A percentile compares a stretch with the other conserved stretches of the same genome.
Conservation (phyloP, 106 monocot species). For the Agapanthus africanus region DNA sequence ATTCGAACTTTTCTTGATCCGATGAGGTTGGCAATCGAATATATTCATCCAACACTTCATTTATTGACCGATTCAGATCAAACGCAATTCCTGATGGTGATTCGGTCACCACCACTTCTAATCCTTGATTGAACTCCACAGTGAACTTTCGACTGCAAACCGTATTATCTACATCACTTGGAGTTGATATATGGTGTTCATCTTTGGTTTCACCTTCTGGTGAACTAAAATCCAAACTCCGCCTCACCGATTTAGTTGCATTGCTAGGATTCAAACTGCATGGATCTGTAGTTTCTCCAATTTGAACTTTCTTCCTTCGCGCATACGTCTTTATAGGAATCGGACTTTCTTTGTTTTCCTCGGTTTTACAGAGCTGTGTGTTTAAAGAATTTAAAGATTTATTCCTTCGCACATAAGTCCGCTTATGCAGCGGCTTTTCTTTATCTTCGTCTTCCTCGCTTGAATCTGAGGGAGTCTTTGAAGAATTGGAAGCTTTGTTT, state of each 20-base stretch:
- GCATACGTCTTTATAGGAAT: no score
- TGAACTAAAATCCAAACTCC: slow-evolving; percentile 30
- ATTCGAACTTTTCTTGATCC: neutral
- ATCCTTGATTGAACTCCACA: neutral
- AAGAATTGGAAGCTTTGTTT: slow-evolving; percentile 16
- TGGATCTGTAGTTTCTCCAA: neutral
- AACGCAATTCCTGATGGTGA: slow-evolving; percentile 7
- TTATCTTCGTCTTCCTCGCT: neutral
- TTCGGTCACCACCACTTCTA: slow-evolving; percentile 11
- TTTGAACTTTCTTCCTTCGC: no score
- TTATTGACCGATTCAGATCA: slow-evolving; percentile 13
- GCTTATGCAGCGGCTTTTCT: neutral
- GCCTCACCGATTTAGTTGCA: slow-evolving; percentile 15
- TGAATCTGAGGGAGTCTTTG: slow-evolving; percentile 4
- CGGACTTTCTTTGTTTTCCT: no score
- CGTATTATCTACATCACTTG: neutral
- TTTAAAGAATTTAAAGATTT: neutral
- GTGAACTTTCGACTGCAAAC: slow-evolving; percentile 3
- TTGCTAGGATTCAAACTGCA: neutral
- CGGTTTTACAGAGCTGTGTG: no score
- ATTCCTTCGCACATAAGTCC: neutral
- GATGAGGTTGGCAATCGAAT: slow-evolving; percentile 11
- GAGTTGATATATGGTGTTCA: neutral
- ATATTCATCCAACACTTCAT: slow-evolving; percentile 24
- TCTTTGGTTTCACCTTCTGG: slow-evolving; percentile 9